phyloP scores from a whole-genome alignment of 2,329 filamentous ascomycete species.

The Neopestalotiopsis rosae region DNA sequence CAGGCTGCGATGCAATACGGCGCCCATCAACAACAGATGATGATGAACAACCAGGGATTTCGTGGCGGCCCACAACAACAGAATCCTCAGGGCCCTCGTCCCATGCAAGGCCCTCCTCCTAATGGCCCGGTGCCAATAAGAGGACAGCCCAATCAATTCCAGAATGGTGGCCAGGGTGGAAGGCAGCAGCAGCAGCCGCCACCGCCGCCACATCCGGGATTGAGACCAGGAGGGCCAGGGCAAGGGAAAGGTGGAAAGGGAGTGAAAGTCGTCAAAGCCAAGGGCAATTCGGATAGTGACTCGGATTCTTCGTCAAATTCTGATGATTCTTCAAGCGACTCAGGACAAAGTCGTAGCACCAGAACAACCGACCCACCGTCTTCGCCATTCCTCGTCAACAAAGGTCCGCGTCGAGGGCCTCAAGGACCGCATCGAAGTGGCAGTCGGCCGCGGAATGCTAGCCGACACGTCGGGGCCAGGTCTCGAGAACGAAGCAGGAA shows the following conservation, averaged over 20 bases:
- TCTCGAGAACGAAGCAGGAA: constrained; percentile 3
- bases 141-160: background rate
- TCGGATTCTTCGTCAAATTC: constrained; percentile 12
- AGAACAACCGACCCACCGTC: background rate
- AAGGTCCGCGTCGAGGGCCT: background rate
- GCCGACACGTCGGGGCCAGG: background rate
- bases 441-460: background rate
- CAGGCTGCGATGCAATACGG: constrained; percentile 5
- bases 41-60: background rate
- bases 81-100: background rate
- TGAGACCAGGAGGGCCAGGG: background rate
- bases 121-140: background rate
- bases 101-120: background rate
- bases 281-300: background rate
- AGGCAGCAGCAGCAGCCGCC: background rate
- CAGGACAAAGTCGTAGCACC: background rate
- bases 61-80: too few relatives aligned
- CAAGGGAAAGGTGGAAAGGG: background rate
- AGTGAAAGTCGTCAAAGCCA: background rate
- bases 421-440: background rate
- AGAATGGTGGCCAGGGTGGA: background rate
- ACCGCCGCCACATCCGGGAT: background rate
- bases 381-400: constrained; percentile 1
- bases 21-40: background rate
- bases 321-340: constrained; percentile 1